phyloP scores from a whole-genome alignment of 176 grass and related monocot species.

The Ensete glaucum region DNA sequence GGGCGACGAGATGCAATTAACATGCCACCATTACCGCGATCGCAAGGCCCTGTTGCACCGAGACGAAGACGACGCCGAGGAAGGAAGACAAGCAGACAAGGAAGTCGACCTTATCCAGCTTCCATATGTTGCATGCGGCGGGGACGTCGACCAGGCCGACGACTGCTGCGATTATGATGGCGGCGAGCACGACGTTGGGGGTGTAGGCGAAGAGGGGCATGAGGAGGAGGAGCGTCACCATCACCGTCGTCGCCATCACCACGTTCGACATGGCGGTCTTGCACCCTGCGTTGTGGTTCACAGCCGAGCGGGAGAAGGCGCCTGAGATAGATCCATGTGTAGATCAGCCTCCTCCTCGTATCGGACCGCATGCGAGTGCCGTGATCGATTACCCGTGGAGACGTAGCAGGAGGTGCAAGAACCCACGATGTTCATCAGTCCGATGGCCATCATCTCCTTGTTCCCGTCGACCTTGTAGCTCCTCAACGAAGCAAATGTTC shows the following conservation, averaged over 20 bases:
- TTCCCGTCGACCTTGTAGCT: constrained; percentile 95
- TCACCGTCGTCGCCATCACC: constrained; percentile 85
- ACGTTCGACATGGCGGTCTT: constrained; percentile 93
- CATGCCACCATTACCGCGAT: constrained; percentile 49
- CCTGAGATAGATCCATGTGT: constrained; percentile 21
- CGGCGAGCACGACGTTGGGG: constrained; percentile 75
- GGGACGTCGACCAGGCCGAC: constrained; percentile 66
- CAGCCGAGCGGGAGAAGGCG: constrained; percentile 81
- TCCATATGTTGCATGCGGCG: constrained; percentile 71
- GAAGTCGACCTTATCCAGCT: constrained; percentile 98
- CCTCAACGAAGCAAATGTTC: constrained; percentile 81
- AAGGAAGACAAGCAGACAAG: constrained; percentile 75
- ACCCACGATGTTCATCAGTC: constrained; percentile 93
- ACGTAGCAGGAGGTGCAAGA: constrained; percentile 97
- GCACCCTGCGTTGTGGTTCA: constrained; percentile 92
- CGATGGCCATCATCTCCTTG: constrained; percentile 99
- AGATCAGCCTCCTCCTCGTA: too few species aligned
- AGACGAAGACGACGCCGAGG: constrained; percentile 86
- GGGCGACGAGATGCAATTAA: background rate
- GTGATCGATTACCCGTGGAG: constrained; percentile 47
- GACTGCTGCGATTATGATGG: constrained; percentile 76
- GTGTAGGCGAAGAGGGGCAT: constrained; percentile 94
- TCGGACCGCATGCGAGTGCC: too few species aligned
- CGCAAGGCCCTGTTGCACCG: constrained; percentile 72
- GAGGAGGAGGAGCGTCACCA: constrained; percentile 76